Evolutionary conservation across 2,329 filamentous ascomycete genomes (phyloP).

Genomic region (Dactylonectria estremocensis): DNA sequence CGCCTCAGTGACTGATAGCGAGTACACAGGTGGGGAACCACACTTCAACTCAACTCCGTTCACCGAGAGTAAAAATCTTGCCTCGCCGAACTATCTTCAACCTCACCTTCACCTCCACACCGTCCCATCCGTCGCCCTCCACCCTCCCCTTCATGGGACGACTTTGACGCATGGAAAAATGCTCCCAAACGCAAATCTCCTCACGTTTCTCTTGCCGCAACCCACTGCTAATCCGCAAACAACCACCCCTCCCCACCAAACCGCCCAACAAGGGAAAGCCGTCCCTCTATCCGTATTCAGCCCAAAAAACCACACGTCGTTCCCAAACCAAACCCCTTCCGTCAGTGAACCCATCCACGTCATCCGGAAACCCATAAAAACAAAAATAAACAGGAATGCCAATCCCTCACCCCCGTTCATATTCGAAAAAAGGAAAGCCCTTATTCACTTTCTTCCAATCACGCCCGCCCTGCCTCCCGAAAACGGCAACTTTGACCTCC

Average conservation of each 20-base stretch:
- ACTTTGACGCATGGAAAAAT: not conserved
- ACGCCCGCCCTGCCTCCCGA: constrained; percentile 11
- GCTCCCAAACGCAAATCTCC: not conserved
- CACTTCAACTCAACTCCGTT: not conserved
- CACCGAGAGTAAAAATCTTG: not conserved
- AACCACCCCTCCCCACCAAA: constrained; percentile 22
- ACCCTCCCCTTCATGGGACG: not conserved
- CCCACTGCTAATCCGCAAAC: constrained; percentile 14
- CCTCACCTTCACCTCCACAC: not conserved
- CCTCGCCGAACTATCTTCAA: not conserved
- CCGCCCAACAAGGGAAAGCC: constrained; percentile 38
- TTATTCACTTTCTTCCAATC: constrained; percentile 28
- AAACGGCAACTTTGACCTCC: constrained; percentile 23
- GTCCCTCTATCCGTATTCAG: constrained; percentile 23
- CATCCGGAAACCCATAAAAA: constrained; percentile 28
- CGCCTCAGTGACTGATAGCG: not conserved
- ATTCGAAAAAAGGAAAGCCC: constrained; percentile 15
- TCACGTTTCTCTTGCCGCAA: constrained; percentile 33
- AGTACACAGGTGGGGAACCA: not conserved
- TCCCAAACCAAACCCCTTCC: constrained; percentile 32
- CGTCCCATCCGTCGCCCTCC: not conserved
- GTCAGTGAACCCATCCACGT: constrained; percentile 26
- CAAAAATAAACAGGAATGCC: constrained; percentile 7
- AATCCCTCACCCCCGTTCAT: not conserved
- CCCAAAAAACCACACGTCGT: constrained; percentile 16